A percentile compares a stretch with the other conserved stretches of the same genome.
Conservation (phyloP, 345 rosid species). For the Citrus medica region DNA sequence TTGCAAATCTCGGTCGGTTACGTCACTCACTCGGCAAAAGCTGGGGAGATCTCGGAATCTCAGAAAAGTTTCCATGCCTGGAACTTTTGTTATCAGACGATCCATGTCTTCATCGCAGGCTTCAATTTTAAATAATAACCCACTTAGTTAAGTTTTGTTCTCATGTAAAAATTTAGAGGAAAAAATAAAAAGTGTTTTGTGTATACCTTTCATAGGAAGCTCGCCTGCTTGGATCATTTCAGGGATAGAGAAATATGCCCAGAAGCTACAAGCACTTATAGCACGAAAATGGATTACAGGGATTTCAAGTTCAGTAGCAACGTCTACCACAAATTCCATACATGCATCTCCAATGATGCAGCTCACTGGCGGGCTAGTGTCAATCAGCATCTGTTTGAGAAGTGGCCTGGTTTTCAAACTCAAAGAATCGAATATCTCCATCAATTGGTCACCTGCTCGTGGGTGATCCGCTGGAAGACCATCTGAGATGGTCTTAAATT, state of each 20-base stretch:
- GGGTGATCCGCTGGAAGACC: conserved; percentile 24
- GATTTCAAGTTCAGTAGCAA: conserved; percentile 15
- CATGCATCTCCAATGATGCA: conserved; percentile 30
- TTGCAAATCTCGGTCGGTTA: not conserved
- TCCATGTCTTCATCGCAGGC: conserved; percentile 15
- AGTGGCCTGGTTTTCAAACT: not conserved
- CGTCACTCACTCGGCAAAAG: conserved; percentile 21
- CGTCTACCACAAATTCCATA: conserved; percentile 18
- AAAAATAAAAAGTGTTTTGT: too few species aligned
- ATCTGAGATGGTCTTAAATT: conserved; percentile 21
- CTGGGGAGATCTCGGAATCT: conserved; percentile 37
- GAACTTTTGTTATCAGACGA: conserved; percentile 2
- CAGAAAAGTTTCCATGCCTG: conserved; percentile 34
- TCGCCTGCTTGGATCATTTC: conserved; percentile 26
- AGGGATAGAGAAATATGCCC: conserved; percentile 27
- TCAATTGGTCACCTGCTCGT: not conserved
- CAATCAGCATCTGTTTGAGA: conserved; percentile 13
- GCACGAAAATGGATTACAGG: conserved; percentile 26
- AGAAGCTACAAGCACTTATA: conserved; percentile 11
- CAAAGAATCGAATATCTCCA: conserved; percentile 1
- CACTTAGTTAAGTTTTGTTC: not conserved
- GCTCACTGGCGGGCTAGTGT: not conserved
- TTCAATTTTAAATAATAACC: not conserved
- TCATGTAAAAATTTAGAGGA: too few species aligned
- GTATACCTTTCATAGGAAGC: conserved; percentile 33